Base-by-base conservation (phyloP, 2,329 filamentous ascomycete genomes). In the Aspergillus sp. region DNA sequence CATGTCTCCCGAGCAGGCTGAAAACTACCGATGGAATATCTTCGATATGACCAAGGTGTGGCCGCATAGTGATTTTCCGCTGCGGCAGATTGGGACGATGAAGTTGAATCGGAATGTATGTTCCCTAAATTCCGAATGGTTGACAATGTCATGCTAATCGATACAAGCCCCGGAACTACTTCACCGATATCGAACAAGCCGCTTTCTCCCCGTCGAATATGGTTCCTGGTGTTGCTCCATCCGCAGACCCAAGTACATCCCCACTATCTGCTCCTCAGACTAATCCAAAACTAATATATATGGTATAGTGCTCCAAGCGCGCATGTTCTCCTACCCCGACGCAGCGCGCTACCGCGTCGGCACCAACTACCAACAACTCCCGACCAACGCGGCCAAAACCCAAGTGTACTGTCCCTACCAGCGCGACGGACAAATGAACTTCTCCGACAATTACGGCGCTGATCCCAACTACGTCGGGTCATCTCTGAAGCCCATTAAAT, bases 281-380 rank as follows among this genome's bases (percentile, higher is more conserved):
- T 6, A 28, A 8, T 28, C 25, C 25, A 28, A 28, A 0, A 28
- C 25, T 28, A 28, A 28, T 28, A 28, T 8, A 28, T 28, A 28
- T 3, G 25, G 25, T 28, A 28, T 28, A 74, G 82, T 88, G 47
- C 80, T 88, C 0, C 86, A 88, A 71, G 81, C 83, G 0, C 81
- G 86, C 15, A 77, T 87, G 63, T 88, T 87, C 72, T 81, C 83
- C 3, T 88, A 88, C 70, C 81, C 84, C 0, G 86, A 88, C 58
- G 84, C 75, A 5, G 70, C 74, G 15, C 69, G 76, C 28, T 76
- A 79, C 67, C 74, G 77, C 6, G 65, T 79, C 12, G 77, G 77
- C 8, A 71, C 70, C 15, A 79, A 79, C 60, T 79, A 79, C 62
- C 73, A 76, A 19, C 72, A 76, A 54, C 69, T 79, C 10, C 77